These are phyloP conservation scores for Arabidopsis hybrid DNA, from an alignment of 441 rosid species.

Conservation along the genomic window DNA sequence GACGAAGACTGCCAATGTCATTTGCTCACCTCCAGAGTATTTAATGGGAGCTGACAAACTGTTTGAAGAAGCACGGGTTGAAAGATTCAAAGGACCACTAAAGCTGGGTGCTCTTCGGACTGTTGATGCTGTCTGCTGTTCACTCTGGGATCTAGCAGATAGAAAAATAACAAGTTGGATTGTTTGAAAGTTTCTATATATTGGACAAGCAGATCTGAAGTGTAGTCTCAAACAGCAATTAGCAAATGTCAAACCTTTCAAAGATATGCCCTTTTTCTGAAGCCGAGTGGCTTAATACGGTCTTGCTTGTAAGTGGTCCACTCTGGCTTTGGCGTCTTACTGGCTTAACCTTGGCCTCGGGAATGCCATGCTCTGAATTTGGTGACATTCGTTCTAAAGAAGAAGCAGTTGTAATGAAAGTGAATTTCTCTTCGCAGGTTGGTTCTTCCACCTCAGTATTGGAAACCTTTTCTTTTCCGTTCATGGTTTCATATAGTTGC, in stretches of 20 bases:
- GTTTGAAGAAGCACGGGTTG: slow-evolving; percentile 97
- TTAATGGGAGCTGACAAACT: slow-evolving; percentile 98
- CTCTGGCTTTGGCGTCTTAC: slow-evolving; percentile 83
- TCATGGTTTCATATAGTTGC: slow-evolving; percentile 48
- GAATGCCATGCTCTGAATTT: slow-evolving; percentile 58
- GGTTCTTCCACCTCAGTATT: slow-evolving; percentile 54
- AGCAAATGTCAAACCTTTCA: slow-evolving; percentile 65
- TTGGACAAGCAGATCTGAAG: slow-evolving; percentile 24
- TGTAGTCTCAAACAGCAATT: slow-evolving; percentile 14
- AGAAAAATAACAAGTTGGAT: background rate
- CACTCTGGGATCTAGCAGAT: slow-evolving; percentile 69
- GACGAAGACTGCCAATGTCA: slow-evolving; percentile 27
- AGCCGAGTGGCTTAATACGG: slow-evolving; percentile 61
- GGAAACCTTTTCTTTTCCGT: slow-evolving; percentile 58
- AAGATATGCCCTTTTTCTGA: slow-evolving; percentile 62
- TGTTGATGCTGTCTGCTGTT: slow-evolving; percentile 49
- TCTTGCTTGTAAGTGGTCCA: slow-evolving; percentile 83
- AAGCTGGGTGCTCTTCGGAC: slow-evolving; percentile 84
- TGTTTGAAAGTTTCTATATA: slow-evolving; percentile 8
- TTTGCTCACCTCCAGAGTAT: slow-evolving; percentile 82
- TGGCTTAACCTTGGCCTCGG: slow-evolving; percentile 56
- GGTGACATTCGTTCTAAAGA: slow-evolving; percentile 58
- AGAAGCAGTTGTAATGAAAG: slow-evolving; percentile 54
- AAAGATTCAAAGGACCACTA: slow-evolving; percentile 96
- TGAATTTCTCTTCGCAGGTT: slow-evolving; percentile 49